Percentiles rank a stretch among this genome's conserved stretches.
Conservation (phyloP, 2,329 filamentous ascomycete species). For the Stemphylium beticola region DNA sequence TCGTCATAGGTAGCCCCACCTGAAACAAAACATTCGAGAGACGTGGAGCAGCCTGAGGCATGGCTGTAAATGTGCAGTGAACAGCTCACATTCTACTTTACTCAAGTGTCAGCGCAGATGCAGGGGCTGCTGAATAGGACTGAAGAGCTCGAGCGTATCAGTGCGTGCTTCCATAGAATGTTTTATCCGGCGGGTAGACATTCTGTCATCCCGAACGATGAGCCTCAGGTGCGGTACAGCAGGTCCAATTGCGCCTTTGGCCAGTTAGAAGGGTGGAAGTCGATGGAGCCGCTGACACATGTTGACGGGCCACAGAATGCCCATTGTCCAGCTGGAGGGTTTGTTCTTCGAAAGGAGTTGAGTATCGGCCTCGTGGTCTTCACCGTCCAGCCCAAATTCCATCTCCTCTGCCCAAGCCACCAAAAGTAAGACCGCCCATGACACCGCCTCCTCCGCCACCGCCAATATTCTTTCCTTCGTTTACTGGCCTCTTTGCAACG, state of each 20-base stretch:
- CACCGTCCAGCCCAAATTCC: conserved; percentile 42
- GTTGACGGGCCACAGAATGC: no score
- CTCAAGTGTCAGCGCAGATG: no score
- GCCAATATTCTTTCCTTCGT: conserved; percentile 61
- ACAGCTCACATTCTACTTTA: no score
- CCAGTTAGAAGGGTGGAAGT: no score
- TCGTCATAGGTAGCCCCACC: conserved; percentile 1
- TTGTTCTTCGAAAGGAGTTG: neutral
- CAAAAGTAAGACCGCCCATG: conserved; percentile 30
- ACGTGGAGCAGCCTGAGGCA: neutral
- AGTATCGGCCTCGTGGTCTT: conserved; percentile 3
- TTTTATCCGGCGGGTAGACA: no score
- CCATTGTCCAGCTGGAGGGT: neutral
- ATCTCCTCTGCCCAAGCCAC: conserved; percentile 39
- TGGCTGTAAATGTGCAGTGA: neutral
- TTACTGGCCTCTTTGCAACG: conserved; percentile 79
- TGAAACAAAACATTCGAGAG: neutral
- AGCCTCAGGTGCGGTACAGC: no score
- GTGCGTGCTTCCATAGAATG: no score
- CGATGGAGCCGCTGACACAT: no score
- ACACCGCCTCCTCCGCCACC: conserved; percentile 18
- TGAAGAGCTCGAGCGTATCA: no score
- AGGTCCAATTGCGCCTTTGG: no score
- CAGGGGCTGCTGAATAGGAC: no score
- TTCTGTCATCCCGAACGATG: no score